Evolutionary conservation across 129 eudicot genomes (phyloP), one percentile per base, ranked within the genome.

Genomic region (Pittosporum tobira): DNA sequence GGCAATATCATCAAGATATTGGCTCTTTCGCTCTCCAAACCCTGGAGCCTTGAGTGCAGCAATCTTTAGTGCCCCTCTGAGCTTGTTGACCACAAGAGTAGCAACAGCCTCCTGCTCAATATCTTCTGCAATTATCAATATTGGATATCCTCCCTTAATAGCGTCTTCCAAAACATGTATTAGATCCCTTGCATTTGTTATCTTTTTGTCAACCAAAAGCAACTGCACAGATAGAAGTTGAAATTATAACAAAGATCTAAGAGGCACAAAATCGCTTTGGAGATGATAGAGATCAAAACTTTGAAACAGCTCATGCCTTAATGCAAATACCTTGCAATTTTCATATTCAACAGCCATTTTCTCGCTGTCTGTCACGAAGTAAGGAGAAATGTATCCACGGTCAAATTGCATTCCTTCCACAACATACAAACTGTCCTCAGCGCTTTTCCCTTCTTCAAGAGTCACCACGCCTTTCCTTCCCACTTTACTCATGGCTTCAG

Each of bases 401-500:
- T 85, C 89, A 63, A 90, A 90, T 57, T 90, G 94, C 97, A 90
- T 90, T 58, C 97, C 97, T 80, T 90, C 97, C 52, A 90, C 97
- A 20, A 90, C 94, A 61, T 83, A 82, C 29, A 83, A 78, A 75
- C 31, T 74, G 28, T 67, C 74, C 47, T 69, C 80, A 49, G 81
- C 79, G 15, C 81, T 51, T 59, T 43, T 70, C n/a, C 90, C 89
- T 57, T 82, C 89, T 71, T 85, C 95, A 67, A 85, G 87, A 38
- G 90, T 81, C 62, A 82, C 90, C 27, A 85, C 90, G 73, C 95
- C 95, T 51, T 79, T 79, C 70, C 90, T 66, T 19, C 95, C 95
- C 16, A 85, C 95, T 67, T 76, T 85, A 47, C 69, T 68, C 87
- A 85, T 76, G 70, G 95, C 95, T 63, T 85, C 87, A 30, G 95